phyloP scores from a whole-genome alignment of 2,329 filamentous ascomycete species.

The Clonostachys rosea region DNA sequence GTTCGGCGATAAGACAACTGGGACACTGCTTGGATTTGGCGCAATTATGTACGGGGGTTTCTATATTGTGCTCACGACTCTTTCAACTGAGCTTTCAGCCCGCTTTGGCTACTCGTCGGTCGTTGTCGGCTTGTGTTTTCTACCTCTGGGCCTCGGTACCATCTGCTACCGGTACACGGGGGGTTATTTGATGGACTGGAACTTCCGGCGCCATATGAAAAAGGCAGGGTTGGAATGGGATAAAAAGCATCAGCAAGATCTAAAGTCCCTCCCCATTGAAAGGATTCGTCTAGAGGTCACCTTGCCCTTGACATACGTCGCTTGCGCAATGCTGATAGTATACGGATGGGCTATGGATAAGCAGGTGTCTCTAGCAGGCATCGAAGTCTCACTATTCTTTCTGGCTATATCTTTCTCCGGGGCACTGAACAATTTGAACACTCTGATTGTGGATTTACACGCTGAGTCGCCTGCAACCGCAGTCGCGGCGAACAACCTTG shows the following conservation, averaged over 20 bases:
- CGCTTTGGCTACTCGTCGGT: constrained; percentile 47
- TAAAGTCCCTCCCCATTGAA: constrained; percentile 49
- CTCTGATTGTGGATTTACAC: constrained; percentile 59
- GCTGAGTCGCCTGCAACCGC: constrained; percentile 56
- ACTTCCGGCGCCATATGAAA: constrained; percentile 64
- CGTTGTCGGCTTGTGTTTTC: constrained; percentile 47
- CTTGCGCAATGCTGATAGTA: constrained; percentile 43
- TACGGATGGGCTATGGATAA: constrained; percentile 54
- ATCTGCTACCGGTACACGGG: constrained; percentile 41
- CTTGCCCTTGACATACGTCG: constrained; percentile 47
- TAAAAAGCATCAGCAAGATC: constrained; percentile 48
- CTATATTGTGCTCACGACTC: constrained; percentile 45
- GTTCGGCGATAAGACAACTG: constrained; percentile 52
- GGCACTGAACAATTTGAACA: constrained; percentile 58
- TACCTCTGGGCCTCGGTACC: constrained; percentile 48
- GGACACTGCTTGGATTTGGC: constrained; percentile 45
- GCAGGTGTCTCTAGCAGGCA: constrained; percentile 44
- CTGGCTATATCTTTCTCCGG: constrained; percentile 55
- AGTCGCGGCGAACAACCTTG: constrained; percentile 59
- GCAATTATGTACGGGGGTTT: constrained; percentile 51
- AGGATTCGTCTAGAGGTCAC: constrained; percentile 47
- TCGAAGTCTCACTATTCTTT: constrained; percentile 50
- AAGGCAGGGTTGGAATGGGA: constrained; percentile 57
- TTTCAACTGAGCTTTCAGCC: constrained; percentile 43
- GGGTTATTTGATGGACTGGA: constrained; percentile 58